phyloP scores from a whole-genome alignment of 306 rosid genomes.

The Inga laurina region DNA sequence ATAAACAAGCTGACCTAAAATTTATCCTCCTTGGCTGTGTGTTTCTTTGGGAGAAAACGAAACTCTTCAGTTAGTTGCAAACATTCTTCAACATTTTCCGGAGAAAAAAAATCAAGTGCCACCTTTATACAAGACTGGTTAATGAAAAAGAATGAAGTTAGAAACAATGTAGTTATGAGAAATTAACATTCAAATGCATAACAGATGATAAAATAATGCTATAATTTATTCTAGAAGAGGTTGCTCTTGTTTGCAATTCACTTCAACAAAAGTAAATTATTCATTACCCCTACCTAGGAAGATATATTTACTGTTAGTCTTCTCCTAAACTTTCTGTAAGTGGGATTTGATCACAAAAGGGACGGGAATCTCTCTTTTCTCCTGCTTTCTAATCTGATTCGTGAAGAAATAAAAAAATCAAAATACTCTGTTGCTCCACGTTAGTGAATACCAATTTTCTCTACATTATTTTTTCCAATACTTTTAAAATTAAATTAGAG shows the following conservation, averaged over 20 bases:
- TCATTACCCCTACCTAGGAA: not conserved
- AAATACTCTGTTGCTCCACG: too few species aligned
- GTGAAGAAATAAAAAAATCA: too few species aligned
- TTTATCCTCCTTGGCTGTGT: constrained; percentile 72
- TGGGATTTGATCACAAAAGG: too few species aligned
- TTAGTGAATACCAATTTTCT: not conserved
- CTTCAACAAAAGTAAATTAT: too few species aligned
- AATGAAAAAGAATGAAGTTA: constrained; percentile 5
- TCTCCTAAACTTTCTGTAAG: too few species aligned
- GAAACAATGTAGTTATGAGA: constrained; percentile 6
- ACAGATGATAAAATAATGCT: not conserved
- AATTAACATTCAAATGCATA: constrained; percentile 5
- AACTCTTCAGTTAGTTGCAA: constrained; percentile 65
- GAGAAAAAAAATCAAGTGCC: constrained; percentile 76
- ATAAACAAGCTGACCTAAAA: constrained; percentile 54
- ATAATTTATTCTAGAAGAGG: not conserved
- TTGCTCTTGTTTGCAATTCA: too few species aligned
- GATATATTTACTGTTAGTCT: too few species aligned
- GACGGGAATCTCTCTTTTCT: too few species aligned
- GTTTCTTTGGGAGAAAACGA: constrained; percentile 69
- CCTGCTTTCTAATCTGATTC: too few species aligned
- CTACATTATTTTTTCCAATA: not conserved
- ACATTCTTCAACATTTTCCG: constrained; percentile 71
- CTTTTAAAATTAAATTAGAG: not conserved
- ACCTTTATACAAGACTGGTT: constrained; percentile 80